phyloP scores from a whole-genome alignment of 345 rosid genomes.

The Camelina neglecta region DNA sequence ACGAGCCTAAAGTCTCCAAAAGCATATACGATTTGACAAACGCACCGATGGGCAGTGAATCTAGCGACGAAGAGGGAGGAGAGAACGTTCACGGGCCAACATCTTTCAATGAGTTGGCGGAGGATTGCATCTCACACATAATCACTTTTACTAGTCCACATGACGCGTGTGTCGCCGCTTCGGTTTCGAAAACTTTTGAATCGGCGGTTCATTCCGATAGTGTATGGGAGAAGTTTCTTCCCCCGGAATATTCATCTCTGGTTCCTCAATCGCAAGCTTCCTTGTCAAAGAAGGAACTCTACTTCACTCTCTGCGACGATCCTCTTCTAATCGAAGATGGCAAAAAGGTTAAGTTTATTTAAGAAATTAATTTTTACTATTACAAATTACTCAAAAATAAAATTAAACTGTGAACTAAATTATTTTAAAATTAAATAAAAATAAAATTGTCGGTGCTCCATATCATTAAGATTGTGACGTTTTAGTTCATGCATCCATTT shows the following conservation, averaged over 20 bases:
- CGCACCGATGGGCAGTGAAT: not conserved
- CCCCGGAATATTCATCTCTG: slow-evolving; percentile 44
- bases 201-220: slow-evolving; percentile 52
- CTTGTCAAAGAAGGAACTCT: slow-evolving; percentile 53
- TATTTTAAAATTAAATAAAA: too few species aligned
- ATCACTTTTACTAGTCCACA: slow-evolving; percentile 50
- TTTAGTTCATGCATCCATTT: not conserved
- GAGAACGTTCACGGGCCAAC: not conserved
- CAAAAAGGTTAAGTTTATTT: slow-evolving; percentile 43
- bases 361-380: too few species aligned
- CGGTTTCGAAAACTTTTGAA: slow-evolving; percentile 40
- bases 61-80: not conserved
- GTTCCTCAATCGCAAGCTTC: not conserved
- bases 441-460: too few species aligned
- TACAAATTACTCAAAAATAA: too few species aligned
- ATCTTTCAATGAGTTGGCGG: slow-evolving; percentile 38
- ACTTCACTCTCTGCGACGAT: slow-evolving; percentile 48
- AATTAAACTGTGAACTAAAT: too few species aligned
- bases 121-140: slow-evolving; percentile 49
- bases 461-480: too few species aligned
- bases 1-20: too few species aligned
- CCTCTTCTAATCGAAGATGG: slow-evolving; percentile 51
- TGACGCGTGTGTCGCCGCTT: slow-evolving; percentile 49
- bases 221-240: slow-evolving; percentile 62
- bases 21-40: too few species aligned